Conservation (phyloP, 1,284 basidiomycete species). For the Waitea zeae region DNA sequence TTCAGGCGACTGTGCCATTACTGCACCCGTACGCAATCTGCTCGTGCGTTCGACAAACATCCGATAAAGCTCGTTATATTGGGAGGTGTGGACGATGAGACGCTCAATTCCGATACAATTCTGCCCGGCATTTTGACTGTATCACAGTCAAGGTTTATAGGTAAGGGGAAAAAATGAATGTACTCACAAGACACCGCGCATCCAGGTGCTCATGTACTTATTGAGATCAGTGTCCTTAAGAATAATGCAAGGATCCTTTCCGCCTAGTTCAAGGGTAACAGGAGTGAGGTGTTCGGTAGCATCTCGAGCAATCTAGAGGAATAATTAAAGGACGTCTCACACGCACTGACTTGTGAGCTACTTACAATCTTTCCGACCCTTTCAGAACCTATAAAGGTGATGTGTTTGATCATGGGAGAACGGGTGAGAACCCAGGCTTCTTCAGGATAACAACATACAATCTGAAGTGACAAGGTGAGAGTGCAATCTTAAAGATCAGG, state of each 20-base stretch:
- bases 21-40: slow-evolving; percentile 56
- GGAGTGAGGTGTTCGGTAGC: slow-evolving; percentile 80
- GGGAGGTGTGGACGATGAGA: slow-evolving; percentile 65
- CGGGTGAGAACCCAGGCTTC: slow-evolving; percentile 71
- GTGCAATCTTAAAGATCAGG: slow-evolving; percentile 1
- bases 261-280: slow-evolving; percentile 81
- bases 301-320: slow-evolving; percentile 53
- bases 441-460: slow-evolving; percentile 81
- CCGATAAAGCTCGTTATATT: slow-evolving; percentile 58
- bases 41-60: slow-evolving; percentile 45
- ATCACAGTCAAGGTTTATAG: neutral
- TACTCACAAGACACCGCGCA: slow-evolving; percentile 79
- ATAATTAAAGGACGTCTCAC: neutral
- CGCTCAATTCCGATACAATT: slow-evolving; percentile 96
- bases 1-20: slow-evolving; percentile 40
- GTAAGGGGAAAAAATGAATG: slow-evolving; percentile 1
- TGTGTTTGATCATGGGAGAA: slow-evolving; percentile 67
- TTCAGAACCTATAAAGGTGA: slow-evolving; percentile 89
- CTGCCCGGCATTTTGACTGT: slow-evolving; percentile 85
- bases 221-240: slow-evolving; percentile 56
- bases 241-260: slow-evolving; percentile 68
- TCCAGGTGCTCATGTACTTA: slow-evolving; percentile 55
- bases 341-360: slow-evolving; percentile 1
- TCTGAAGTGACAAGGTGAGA: slow-evolving; percentile 15
- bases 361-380: slow-evolving; percentile 68